These are phyloP conservation scores for Pichia sporocuriosa DNA, from an alignment of 805 yeast genomes.

Conservation along the genomic window DNA sequence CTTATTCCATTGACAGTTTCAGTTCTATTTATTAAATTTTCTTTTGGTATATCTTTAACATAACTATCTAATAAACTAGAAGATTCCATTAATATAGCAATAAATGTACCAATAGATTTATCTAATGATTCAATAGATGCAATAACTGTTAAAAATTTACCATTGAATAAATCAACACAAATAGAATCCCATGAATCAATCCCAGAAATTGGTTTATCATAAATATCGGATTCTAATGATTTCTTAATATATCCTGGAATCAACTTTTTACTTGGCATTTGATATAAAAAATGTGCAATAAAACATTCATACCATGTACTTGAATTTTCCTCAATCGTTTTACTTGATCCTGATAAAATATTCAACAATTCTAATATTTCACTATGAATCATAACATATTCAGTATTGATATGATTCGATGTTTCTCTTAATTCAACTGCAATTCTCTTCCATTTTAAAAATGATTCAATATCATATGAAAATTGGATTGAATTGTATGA, in stretches of 20 bases:
- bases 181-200: slow-evolving; percentile 46
- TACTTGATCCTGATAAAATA: slow-evolving; percentile 41
- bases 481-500: slow-evolving; percentile 32
- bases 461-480: slow-evolving; percentile 35
- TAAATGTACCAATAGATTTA: slow-evolving; percentile 55
- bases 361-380: slow-evolving; percentile 37
- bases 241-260: slow-evolving; percentile 35
- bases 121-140: slow-evolving; percentile 55
- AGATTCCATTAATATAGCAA: slow-evolving; percentile 56
- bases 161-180: slow-evolving; percentile 50
- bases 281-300: slow-evolving; percentile 36
- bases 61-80: slow-evolving; percentile 47
- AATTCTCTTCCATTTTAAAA: slow-evolving; percentile 43
- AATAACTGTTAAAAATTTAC: slow-evolving; percentile 50
- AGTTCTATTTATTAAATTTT: background rate
- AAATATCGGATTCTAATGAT: slow-evolving; percentile 21
- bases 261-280: slow-evolving; percentile 46
- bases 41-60: slow-evolving; percentile 13
- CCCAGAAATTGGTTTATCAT: slow-evolving; percentile 30
- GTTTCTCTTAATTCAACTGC: slow-evolving; percentile 46
- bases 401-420: slow-evolving; percentile 21
- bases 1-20: slow-evolving; percentile 12
- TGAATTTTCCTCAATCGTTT: slow-evolving; percentile 44
- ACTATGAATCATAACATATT: slow-evolving; percentile 26
- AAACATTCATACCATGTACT: slow-evolving; percentile 65